Evolutionary conservation across 108 stramenopile genomes (phyloP).

Genomic region (Cylindrotheca closterium): DNA sequence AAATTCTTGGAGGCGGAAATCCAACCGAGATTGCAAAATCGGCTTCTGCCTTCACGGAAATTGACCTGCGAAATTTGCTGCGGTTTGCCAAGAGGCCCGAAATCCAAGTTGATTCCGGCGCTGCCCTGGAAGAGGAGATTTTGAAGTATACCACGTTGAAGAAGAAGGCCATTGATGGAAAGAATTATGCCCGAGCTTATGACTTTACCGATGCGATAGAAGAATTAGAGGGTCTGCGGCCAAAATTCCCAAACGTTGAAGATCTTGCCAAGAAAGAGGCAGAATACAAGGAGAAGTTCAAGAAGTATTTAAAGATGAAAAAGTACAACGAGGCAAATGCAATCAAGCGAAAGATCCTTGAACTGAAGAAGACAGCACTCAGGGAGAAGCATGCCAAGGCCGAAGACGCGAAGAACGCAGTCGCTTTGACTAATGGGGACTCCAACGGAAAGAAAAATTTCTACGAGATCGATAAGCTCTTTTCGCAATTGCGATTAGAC

Average conservation of each 20-base stretch:
- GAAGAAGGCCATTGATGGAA: conserved; percentile 19
- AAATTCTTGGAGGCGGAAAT: conserved; percentile 25
- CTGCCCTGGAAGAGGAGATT: conserved; percentile 14
- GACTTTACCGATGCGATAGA: conserved; percentile 21
- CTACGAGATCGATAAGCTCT: conserved; percentile 6
- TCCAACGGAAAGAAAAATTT: background rate
- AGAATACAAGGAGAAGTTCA: conserved; percentile 24
- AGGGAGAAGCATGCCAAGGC: conserved; percentile 25
- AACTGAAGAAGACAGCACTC: conserved; percentile 25
- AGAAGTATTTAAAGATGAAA: conserved; percentile 13
- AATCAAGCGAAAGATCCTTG: conserved; percentile 28
- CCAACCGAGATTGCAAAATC: conserved; percentile 15
- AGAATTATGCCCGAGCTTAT: conserved; percentile 26
- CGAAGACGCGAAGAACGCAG: background rate
- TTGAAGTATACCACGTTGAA: conserved; percentile 2
- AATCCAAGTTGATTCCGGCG: conserved; percentile 21
- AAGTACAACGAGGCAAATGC: conserved; percentile 34
- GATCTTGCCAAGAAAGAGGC: conserved; percentile 17
- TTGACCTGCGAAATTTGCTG: conserved; percentile 8
- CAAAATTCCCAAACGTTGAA: conserved; percentile 14
- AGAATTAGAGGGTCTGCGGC: conserved; percentile 19
- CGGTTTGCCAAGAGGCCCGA: conserved; percentile 26
- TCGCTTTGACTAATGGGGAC: background rate
- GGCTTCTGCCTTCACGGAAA: conserved; percentile 9
- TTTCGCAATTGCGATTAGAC: conserved; percentile 1